Evolutionary conservation across 345 rosid species (phyloP).

Genomic region (Syzygium aqueum): DNA sequence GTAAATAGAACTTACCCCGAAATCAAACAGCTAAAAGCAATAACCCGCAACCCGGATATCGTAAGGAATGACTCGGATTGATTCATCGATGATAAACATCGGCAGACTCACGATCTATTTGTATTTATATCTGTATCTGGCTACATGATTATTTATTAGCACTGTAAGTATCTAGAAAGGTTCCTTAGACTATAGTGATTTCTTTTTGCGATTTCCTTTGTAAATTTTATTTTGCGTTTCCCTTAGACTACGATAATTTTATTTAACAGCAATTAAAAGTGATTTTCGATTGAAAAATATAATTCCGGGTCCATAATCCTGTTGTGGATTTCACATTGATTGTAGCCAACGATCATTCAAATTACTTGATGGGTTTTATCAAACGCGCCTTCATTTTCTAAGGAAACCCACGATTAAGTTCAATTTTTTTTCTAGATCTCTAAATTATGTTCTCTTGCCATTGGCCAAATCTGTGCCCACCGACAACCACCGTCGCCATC

Average conservation of each 20-base stretch:
- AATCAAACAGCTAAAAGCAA: background rate
- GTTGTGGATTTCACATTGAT: background rate
- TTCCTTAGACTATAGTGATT: background rate
- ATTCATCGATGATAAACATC: fast-evolving
- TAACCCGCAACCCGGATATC: background rate
- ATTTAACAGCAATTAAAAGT: background rate
- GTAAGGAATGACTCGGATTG: background rate
- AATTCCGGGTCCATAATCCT: background rate
- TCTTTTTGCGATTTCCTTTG: background rate
- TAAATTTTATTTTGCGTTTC: background rate
- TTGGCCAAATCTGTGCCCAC: background rate
- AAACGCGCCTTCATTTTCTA: background rate
- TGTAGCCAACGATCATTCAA: background rate
- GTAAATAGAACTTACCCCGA: background rate
- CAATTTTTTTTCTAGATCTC: background rate
- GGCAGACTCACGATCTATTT: background rate
- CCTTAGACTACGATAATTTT: background rate
- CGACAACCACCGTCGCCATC: background rate
- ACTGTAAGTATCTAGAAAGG: background rate
- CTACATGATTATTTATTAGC: background rate
- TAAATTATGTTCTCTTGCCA: background rate
- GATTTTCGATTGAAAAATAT: background rate
- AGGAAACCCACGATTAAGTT: background rate
- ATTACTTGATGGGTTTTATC: background rate
- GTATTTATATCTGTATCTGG: background rate